These are phyloP conservation scores for Leccinum subgranulosum DNA, from an alignment of 768 basidiomycete species.

Conservation along the genomic window DNA sequence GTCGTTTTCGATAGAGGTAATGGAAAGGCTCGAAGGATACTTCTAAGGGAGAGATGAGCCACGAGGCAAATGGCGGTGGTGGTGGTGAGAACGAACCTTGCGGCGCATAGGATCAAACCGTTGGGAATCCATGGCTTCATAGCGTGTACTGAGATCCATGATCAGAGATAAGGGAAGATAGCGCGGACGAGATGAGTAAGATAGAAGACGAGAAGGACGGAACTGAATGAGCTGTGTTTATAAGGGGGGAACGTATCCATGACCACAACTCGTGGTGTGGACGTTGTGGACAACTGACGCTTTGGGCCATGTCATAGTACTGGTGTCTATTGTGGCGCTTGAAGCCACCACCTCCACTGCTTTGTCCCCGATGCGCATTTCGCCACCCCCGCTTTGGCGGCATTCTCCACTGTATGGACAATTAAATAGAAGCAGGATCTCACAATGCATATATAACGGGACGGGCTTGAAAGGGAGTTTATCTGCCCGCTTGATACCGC, in stretches of 20 bases:
- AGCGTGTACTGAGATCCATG: constrained; percentile 24
- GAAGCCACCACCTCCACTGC: constrained; percentile 11
- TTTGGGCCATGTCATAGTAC: constrained; percentile 19
- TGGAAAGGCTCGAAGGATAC: constrained; percentile 7
- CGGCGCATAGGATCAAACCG: constrained; percentile 32
- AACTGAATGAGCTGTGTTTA: constrained; percentile 25
- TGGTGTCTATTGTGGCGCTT: constrained; percentile 10
- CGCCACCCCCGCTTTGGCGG: constrained; percentile 20
- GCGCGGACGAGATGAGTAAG: constrained; percentile 18
- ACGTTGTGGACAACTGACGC: constrained; percentile 19
- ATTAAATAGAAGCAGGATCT: constrained; percentile 3
- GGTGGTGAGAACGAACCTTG: constrained; percentile 23
- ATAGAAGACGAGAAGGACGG: constrained; percentile 30
- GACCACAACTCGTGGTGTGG: constrained; percentile 24
- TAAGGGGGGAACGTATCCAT: constrained; percentile 23
- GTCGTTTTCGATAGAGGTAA: constrained; percentile 9
- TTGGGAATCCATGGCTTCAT: constrained; percentile 30
- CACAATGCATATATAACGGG: constrained; percentile 15
- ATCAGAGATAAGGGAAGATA: constrained; percentile 30
- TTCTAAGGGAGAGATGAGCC: constrained; percentile 25
- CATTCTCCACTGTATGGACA: constrained; percentile 2
- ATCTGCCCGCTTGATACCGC: constrained; percentile 12
- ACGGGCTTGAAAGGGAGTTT: constrained; percentile 5
- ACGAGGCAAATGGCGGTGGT: constrained; percentile 14
- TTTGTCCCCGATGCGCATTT: constrained; percentile 19